Evolutionary conservation across 305 asterid species (phyloP).

Genomic region (Fraxinus dipetala): DNA sequence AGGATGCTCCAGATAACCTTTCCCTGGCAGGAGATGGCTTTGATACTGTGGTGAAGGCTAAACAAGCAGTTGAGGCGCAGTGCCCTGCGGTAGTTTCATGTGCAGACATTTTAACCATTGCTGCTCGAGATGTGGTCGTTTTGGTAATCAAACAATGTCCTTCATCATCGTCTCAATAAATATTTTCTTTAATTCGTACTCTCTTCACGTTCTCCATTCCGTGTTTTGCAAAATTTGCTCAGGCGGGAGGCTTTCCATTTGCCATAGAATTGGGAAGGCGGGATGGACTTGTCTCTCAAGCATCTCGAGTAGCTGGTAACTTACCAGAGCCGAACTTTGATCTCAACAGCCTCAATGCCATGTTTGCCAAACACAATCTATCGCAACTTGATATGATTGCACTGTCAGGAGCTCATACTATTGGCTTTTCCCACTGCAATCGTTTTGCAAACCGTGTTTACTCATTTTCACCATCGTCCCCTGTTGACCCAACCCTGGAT

Average conservation of each 20-base stretch:
- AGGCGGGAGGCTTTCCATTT: constrained; percentile 66
- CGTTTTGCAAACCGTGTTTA: constrained; percentile 59
- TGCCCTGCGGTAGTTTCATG: constrained; percentile 70
- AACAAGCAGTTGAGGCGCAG: constrained; percentile 67
- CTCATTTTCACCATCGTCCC: constrained; percentile 46
- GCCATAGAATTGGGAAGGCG: constrained; percentile 64
- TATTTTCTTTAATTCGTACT: neutral
- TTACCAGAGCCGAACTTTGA: constrained; percentile 55
- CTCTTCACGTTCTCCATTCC: neutral
- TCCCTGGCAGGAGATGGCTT: constrained; percentile 85
- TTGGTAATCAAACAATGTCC: constrained; percentile 38
- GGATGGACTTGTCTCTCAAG: constrained; percentile 52
- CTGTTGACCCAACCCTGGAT: constrained; percentile 61
- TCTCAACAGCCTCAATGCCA: constrained; percentile 39
- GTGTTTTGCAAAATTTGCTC: constrained; percentile 4
- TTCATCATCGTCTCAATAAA: neutral
- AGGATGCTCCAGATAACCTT: constrained; percentile 56
- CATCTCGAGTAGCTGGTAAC: constrained; percentile 51
- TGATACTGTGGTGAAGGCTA: constrained; percentile 68
- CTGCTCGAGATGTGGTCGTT: constrained; percentile 67
- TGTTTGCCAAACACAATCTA: constrained; percentile 44
- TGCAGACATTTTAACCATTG: constrained; percentile 69
- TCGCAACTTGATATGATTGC: constrained; percentile 58
- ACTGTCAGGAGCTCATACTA: constrained; percentile 59
- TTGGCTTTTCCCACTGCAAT: constrained; percentile 70